Evolutionary conservation across 352 stramenopile genomes (phyloP), one percentile per base, ranked within the genome.

Genomic region (Stramenopiles sp.): DNA sequence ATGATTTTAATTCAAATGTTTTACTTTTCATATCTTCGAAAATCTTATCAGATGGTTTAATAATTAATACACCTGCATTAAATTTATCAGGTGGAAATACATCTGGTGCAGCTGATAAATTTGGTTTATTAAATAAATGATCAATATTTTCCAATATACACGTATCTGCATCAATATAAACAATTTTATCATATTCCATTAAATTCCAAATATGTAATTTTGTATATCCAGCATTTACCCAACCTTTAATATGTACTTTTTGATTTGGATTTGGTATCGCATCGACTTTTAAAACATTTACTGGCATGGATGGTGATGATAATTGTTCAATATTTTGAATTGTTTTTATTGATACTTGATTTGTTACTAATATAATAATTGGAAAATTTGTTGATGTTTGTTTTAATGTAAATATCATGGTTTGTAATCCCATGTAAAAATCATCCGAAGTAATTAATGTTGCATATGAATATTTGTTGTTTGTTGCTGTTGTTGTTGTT

Each of bases 111-210:
- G 90, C 90, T 0, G 88, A 88, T 63, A 94, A 90, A 20, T 86
- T 79, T 27, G 87, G 86, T 13, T 89, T 69, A 20, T 78, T 30
- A 74, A 88, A 69, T 53, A 91, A 84, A 81, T 88, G 83, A 32
- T 88, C 86, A 6, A 93, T 81, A 79, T 90, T 88, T 31, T 88
- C 84, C 1, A 92, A 73, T 23, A 95, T 87, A 43, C 94, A 74
- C 74, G 86, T 87, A 80, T 94, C 88, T 0, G 88, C 84, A 82
- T 94, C 88, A 78, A 95, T 89, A 81, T 93, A 95, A 1, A 95
- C 80, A 78, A 95, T 86, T n/a, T 85, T 87, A 30, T 88, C 82
- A 78, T 90, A 95, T 79, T 90, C 83, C 23, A 86, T 82, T 78
- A 94, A 83, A 53, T 83, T 82, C 82, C 91, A 87, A 78, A 87